Evolutionary conservation across 2,329 filamentous ascomycete genomes (phyloP).

Genomic region (Trichoderma arundinaceum): DNA sequence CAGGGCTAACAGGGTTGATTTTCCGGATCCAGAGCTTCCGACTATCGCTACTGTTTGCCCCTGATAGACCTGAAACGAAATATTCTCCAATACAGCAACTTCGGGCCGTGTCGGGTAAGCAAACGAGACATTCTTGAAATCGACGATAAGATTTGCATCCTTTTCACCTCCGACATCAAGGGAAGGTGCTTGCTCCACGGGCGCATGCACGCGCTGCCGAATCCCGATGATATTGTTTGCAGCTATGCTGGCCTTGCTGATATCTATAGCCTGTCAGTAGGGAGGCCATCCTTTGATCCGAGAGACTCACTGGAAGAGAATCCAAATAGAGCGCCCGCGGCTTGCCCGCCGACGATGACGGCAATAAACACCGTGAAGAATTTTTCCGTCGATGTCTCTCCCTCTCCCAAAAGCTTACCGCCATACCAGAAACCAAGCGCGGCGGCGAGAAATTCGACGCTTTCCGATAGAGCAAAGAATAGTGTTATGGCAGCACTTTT

Average conservation of each 20-base stretch:
- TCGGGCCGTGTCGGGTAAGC: slow-evolving; percentile 16
- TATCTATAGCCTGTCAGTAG: slow-evolving; percentile 16
- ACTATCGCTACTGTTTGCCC: slow-evolving; percentile 56
- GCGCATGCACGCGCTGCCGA: background rate
- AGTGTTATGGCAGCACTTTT: background rate
- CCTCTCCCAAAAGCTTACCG: slow-evolving; percentile 36
- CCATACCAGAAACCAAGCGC: slow-evolving; percentile 35
- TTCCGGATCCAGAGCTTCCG: slow-evolving; percentile 54
- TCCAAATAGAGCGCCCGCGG: slow-evolving; percentile 34
- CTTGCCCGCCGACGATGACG: slow-evolving; percentile 45
- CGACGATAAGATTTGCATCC: slow-evolving; percentile 10
- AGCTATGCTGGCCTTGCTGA: slow-evolving; percentile 19
- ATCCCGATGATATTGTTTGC: slow-evolving; percentile 17
- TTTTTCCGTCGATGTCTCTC: slow-evolving; percentile 47
- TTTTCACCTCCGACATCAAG: background rate
- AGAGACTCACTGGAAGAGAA: slow-evolving; percentile 27
- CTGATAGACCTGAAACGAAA: slow-evolving; percentile 41
- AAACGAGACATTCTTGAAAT: slow-evolving; percentile 24
- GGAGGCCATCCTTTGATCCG: background rate
- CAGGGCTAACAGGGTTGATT: slow-evolving; percentile 59
- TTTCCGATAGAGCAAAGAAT: slow-evolving; percentile 22
- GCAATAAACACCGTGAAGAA: slow-evolving; percentile 52
- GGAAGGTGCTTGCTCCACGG: background rate
- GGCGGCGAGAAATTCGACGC: slow-evolving; percentile 38
- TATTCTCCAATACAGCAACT: slow-evolving; percentile 5